Conservation (phyloP, 1,139 yeast species). For the Yueomyces sp. region DNA sequence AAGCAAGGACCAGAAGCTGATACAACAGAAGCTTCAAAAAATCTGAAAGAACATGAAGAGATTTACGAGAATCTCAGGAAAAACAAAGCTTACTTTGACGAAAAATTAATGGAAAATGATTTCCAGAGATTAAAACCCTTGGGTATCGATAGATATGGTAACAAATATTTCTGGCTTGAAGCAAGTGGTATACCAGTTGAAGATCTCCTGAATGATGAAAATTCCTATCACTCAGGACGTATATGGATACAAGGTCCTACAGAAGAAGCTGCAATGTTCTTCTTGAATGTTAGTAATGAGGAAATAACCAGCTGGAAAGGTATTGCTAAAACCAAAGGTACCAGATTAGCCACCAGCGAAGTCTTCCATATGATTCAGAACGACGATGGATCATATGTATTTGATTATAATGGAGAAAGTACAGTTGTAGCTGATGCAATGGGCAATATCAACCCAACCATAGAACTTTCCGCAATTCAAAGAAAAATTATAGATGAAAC, state of each 20-base stretch:
- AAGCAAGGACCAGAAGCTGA: background rate
- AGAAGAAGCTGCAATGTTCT: slow-evolving; percentile 40
- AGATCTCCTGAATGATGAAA: slow-evolving; percentile 30
- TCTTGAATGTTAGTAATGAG: slow-evolving; percentile 29
- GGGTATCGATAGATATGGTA: slow-evolving; percentile 76
- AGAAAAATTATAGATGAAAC: slow-evolving; percentile 60
- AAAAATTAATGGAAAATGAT: slow-evolving; percentile 50
- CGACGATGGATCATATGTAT: slow-evolving; percentile 11
- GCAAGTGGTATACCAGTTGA: slow-evolving; percentile 64
- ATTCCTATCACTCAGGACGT: slow-evolving; percentile 49
- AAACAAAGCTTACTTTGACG: slow-evolving; percentile 41
- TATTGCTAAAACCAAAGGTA: slow-evolving; percentile 14
- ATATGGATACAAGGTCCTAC: slow-evolving; percentile 93
- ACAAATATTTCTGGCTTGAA: slow-evolving; percentile 95
- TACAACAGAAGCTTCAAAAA: slow-evolving; percentile 2
- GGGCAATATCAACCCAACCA: slow-evolving; percentile 28
- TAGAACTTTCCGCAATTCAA: slow-evolving; percentile 34
- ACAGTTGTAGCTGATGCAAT: slow-evolving; percentile 25
- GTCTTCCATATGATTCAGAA: slow-evolving; percentile 11
- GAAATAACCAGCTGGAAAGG: slow-evolving; percentile 25
- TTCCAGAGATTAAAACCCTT: slow-evolving; percentile 64
- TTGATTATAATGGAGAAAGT: slow-evolving; percentile 14
- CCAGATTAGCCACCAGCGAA: slow-evolving; percentile 18
- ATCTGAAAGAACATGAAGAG: slow-evolving; percentile 5
- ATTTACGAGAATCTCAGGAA: slow-evolving; percentile 32